These are phyloP conservation scores for Podospora pseudopauciseta DNA, from an alignment of 495 filamentous ascomycete genomes.

Conservation along the genomic window DNA sequence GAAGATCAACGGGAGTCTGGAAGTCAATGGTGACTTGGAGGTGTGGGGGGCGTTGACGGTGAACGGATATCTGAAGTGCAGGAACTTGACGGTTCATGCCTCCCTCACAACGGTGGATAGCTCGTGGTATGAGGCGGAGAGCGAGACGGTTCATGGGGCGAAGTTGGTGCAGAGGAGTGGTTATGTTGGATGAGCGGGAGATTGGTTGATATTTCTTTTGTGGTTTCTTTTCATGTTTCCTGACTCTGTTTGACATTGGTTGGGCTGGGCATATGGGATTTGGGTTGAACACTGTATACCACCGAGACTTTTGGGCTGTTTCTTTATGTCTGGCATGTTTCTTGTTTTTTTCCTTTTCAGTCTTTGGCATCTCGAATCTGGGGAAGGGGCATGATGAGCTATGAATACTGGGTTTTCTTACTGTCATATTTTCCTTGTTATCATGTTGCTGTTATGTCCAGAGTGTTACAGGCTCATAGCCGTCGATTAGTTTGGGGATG, in stretches of 20 bases:
- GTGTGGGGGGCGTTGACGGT: slow-evolving; percentile 38
- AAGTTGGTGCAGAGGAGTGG: slow-evolving; percentile 32
- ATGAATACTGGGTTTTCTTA: neutral
- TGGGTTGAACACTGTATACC: neutral
- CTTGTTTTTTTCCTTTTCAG: neutral
- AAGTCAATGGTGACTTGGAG: slow-evolving; percentile 35
- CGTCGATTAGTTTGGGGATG: neutral
- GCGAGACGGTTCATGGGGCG: slow-evolving; percentile 36
- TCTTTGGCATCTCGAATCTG: neutral
- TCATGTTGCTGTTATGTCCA: neutral
- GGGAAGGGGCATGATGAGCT: neutral
- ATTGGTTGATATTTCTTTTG: too few species aligned
- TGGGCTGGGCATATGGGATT: neutral
- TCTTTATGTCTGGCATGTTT: neutral
- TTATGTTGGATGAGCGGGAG: slow-evolving; percentile 22
- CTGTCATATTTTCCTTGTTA: neutral
- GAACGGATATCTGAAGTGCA: slow-evolving; percentile 40
- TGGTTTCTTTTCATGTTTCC: neutral
- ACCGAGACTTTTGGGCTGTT: neutral
- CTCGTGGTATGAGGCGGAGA: slow-evolving; percentile 35
- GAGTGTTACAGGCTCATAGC: neutral
- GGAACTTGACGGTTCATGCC: slow-evolving; percentile 35
- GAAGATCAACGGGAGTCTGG: slow-evolving; percentile 34
- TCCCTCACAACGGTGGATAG: slow-evolving; percentile 39
- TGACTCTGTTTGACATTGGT: neutral